phyloP scores from a whole-genome alignment of 345 rosid genomes.

The Anacardium occidentale region DNA sequence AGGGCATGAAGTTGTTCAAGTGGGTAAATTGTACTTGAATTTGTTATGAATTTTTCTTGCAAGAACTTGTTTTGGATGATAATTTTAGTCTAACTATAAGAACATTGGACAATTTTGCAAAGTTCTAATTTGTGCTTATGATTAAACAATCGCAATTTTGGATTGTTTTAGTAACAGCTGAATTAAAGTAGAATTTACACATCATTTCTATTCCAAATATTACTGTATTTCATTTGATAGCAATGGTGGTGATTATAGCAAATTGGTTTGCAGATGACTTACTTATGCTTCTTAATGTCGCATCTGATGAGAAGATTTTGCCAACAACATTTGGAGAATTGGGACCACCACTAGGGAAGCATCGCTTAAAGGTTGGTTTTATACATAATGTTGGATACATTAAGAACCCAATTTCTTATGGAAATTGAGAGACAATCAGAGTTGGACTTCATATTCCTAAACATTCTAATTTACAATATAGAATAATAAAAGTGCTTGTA shows the following conservation, averaged over 20 bases:
- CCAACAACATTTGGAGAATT: conserved; percentile 92
- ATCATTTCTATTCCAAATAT: background rate
- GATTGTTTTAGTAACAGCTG: background rate
- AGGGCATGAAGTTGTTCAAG: background rate
- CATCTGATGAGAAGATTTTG: conserved; percentile 75
- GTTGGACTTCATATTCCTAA: background rate
- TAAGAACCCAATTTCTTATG: background rate
- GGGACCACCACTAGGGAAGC: conserved; percentile 97
- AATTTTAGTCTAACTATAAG: background rate
- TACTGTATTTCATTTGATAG: conserved; percentile 3
- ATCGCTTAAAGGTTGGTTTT: conserved; percentile 80
- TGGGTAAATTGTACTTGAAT: background rate
- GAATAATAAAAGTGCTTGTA: background rate
- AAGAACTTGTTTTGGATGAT: background rate
- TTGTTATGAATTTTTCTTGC: background rate
- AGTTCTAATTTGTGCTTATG: background rate
- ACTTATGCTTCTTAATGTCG: conserved; percentile 65
- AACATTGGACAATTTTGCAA: background rate
- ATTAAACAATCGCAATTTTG: background rate
- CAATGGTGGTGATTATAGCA: conserved; percentile 14
- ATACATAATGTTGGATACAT: background rate
- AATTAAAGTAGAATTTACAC: background rate
- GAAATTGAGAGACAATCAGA: background rate
- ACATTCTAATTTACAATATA: background rate
- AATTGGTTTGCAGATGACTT: conserved; percentile 59